Percentiles rank a stretch among this genome's conserved stretches.
Evolutionary conservation across 148 eudicot genomes (phyloP).

Genomic region (Vaccinium corymbosum): DNA sequence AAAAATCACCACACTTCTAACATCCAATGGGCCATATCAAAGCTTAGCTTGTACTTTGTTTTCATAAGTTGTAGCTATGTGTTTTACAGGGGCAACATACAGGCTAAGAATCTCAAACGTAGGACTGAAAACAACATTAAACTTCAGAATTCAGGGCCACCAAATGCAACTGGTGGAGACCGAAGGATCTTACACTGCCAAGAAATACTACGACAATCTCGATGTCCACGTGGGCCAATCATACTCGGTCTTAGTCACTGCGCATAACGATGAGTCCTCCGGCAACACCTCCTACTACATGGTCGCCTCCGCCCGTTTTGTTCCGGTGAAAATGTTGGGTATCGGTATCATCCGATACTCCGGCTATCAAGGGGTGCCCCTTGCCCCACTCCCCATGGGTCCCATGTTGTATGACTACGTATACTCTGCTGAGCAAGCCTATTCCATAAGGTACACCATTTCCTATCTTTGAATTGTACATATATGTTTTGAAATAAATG

Average conservation of each 20-base stretch:
- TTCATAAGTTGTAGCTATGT: not conserved
- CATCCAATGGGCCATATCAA: not conserved
- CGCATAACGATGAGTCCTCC: not conserved
- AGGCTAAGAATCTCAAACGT: conserved; percentile 30
- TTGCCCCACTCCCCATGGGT: not conserved
- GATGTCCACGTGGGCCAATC: conserved; percentile 36
- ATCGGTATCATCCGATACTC: conserved; percentile 13
- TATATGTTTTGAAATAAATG: not conserved
- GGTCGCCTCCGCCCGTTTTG: conserved; percentile 24
- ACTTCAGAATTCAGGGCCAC: conserved; percentile 21
- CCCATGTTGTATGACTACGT: conserved; percentile 6
- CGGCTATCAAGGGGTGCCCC: conserved; percentile 13
- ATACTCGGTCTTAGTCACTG: conserved; percentile 27
- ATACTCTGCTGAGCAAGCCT: conserved; percentile 21
- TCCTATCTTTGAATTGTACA: not conserved
- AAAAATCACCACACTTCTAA: not conserved
- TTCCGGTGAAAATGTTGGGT: conserved; percentile 8
- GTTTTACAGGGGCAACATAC: conserved; percentile 19
- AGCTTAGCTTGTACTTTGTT: not conserved
- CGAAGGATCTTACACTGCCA: conserved; percentile 25
- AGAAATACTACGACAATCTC: conserved; percentile 14
- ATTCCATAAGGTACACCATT: conserved; percentile 19
- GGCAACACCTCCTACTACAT: conserved; percentile 12
- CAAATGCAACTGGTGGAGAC: conserved; percentile 24
- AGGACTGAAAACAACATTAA: conserved; percentile 24